phyloP scores from a whole-genome alignment of 352 stramenopile species.

The Phytopythium oedochilum region DNA sequence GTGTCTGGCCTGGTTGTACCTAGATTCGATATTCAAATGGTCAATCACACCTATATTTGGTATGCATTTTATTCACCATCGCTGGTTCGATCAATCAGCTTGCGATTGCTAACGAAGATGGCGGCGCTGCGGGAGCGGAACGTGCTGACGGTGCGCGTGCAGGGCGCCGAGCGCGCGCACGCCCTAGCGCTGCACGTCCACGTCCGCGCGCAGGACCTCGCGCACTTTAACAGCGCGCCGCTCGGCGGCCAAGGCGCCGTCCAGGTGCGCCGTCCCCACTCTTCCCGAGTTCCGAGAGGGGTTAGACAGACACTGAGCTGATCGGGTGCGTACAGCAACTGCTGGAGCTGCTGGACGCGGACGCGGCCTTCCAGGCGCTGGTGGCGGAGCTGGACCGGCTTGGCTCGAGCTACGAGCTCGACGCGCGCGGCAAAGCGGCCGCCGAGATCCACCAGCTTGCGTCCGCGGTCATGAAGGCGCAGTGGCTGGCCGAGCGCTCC shows the following conservation, averaged over 20 bases:
- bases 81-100: not conserved
- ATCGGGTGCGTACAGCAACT: constrained; percentile 21
- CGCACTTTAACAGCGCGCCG: constrained; percentile 38
- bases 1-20: too few species aligned
- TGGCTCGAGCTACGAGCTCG: constrained; percentile 25
- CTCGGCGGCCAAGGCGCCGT: constrained; percentile 18
- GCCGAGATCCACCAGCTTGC: constrained; percentile 23
- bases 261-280: constrained; percentile 21
- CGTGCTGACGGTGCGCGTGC: constrained; percentile 47
- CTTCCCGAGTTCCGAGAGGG: too few species aligned
- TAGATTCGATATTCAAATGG: too few species aligned
- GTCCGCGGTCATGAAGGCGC: constrained; percentile 32
- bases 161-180: constrained; percentile 41
- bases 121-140: constrained; percentile 55
- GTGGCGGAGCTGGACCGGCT: constrained; percentile 45
- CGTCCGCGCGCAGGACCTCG: constrained; percentile 48
- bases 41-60: too few species aligned
- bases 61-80: not conserved
- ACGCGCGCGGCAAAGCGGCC: constrained; percentile 35
- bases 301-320: not conserved
- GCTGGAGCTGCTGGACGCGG: constrained; percentile 39
- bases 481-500: constrained; percentile 57
- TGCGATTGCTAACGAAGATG: constrained; percentile 1
- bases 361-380: constrained; percentile 48
- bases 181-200: constrained; percentile 53